Evolutionary conservation across 1,139 yeast genomes (phyloP).

Genomic region (Wickerhamomyces sp.): DNA sequence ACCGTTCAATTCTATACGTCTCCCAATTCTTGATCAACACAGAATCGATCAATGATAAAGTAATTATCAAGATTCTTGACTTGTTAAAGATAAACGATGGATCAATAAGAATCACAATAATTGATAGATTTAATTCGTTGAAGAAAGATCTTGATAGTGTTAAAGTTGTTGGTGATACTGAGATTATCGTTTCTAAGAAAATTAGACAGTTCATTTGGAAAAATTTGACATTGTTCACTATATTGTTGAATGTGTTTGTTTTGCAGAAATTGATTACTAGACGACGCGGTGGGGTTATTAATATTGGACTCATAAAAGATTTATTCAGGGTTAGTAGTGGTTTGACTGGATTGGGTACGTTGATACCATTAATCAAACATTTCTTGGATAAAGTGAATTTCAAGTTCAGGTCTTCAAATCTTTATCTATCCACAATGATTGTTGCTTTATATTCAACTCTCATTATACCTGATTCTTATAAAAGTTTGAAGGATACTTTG

Average conservation of each 20-base stretch:
- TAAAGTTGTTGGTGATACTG: not conserved
- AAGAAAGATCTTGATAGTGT: constrained; percentile 8
- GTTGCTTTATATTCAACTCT: not conserved
- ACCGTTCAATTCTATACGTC: constrained; percentile 10
- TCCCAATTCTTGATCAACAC: constrained; percentile 16
- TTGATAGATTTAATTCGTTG: constrained; percentile 7
- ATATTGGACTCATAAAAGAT: not conserved
- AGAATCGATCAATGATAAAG: not conserved
- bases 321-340: not conserved
- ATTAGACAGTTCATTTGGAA: constrained; percentile 1
- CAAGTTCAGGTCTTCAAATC: not conserved
- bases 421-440: constrained; percentile 1
- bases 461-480: constrained; percentile 1
- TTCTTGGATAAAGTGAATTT: not conserved
- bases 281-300: too few species aligned
- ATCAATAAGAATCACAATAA: constrained; percentile 7
- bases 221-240: constrained; percentile 9
- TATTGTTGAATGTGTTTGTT: constrained; percentile 1
- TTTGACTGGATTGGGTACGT: not conserved
- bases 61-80: constrained; percentile 9
- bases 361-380: constrained; percentile 2
- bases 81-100: constrained; percentile 7
- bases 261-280: not conserved
- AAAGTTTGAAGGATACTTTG: constrained; percentile 4
- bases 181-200: not conserved